These are phyloP conservation scores for Nidularia pulvinata DNA, from an alignment of 768 basidiomycete species.

Conservation along the genomic window DNA sequence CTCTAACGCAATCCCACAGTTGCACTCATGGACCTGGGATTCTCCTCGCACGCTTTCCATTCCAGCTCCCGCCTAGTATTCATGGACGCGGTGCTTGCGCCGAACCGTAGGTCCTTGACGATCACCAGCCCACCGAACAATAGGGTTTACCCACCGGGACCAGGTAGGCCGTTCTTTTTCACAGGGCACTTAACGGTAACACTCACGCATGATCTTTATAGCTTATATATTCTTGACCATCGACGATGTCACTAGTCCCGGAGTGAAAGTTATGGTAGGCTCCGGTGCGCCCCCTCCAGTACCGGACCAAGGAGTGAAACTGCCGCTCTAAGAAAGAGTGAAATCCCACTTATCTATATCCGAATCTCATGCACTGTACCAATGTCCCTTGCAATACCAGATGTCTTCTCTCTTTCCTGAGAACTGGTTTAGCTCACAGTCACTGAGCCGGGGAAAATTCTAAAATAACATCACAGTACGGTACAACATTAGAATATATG, in stretches of 20 bases:
- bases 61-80: constrained; percentile 35
- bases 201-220: constrained; percentile 2
- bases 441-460: too few relatives aligned
- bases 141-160: constrained; percentile 36
- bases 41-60: constrained; percentile 39
- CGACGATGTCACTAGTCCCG: constrained; percentile 31
- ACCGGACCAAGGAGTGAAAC: constrained; percentile 19
- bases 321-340: constrained; percentile 8
- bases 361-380: too few relatives aligned
- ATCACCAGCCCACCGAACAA: constrained; percentile 31
- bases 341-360: too few relatives aligned
- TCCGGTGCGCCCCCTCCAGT: constrained; percentile 35
- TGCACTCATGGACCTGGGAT: constrained; percentile 37
- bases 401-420: too few relatives aligned
- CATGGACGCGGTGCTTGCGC: constrained; percentile 28
- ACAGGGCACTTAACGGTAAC: too few relatives aligned
- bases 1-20: constrained; percentile 18
- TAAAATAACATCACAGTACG: too few relatives aligned
- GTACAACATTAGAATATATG: too few relatives aligned
- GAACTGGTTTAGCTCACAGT: too few relatives aligned
- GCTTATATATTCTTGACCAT: constrained; percentile 19
- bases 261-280: constrained; percentile 32
- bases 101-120: constrained; percentile 24
- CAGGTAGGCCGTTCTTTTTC: constrained; percentile 17
- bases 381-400: too few relatives aligned